Conservation (phyloP, 768 basidiomycete species). For the Kwoniella bestiolae region DNA sequence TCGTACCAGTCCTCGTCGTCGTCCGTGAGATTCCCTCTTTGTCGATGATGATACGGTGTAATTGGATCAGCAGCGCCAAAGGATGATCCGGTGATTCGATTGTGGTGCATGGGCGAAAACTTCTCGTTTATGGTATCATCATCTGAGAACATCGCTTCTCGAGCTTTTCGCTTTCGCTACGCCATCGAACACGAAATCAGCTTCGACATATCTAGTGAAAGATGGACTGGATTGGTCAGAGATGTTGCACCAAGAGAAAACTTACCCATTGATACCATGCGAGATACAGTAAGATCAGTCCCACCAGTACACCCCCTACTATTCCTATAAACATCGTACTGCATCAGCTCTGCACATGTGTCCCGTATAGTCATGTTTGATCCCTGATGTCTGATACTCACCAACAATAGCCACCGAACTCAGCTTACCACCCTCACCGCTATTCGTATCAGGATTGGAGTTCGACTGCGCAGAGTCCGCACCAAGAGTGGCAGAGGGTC, state of each 20-base stretch:
- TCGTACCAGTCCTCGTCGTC: constrained; percentile 16
- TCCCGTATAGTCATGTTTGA: not conserved
- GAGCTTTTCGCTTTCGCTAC: constrained; percentile 20
- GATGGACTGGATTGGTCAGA: no score
- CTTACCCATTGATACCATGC: constrained; percentile 27
- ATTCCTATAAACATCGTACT: constrained; percentile 7
- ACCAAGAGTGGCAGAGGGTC: not conserved
- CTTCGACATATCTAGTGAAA: no score
- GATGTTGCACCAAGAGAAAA: not conserved
- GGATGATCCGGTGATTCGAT: constrained; percentile 16
- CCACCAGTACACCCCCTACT: constrained; percentile 20
- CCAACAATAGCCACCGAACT: constrained; percentile 24
- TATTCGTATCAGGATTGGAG: constrained; percentile 7
- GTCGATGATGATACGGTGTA: constrained; percentile 5
- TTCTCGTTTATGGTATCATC: constrained; percentile 12
- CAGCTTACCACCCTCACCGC: constrained; percentile 8
- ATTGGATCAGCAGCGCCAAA: constrained; percentile 24
- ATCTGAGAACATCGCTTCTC: constrained; percentile 6
- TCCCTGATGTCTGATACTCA: not conserved
- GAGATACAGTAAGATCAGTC: constrained; percentile 14
- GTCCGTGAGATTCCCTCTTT: not conserved
- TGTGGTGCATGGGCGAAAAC: constrained; percentile 1
- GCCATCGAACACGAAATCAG: no score
- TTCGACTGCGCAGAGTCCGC: constrained; percentile 6
- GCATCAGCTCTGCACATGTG: not conserved